phyloP scores from a whole-genome alignment of 2,329 filamentous ascomycete genomes.

The Nemania bipapillata region DNA sequence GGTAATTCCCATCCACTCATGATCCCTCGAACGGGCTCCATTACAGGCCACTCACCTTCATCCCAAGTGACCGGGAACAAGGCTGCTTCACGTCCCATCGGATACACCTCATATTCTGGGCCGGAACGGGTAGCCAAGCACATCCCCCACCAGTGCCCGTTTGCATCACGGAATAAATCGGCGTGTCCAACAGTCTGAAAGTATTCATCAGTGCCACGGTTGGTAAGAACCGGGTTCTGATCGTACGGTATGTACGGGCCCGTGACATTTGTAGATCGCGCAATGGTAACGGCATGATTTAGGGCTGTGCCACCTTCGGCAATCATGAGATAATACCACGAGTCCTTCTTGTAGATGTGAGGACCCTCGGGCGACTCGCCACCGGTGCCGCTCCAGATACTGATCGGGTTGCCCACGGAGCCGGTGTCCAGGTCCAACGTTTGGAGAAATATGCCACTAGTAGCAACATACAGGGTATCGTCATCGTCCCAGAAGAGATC shows the following conservation, averaged over 20 bases:
- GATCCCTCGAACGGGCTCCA: slow-evolving; percentile 56
- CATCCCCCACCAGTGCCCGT: slow-evolving; percentile 65
- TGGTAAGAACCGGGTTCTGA: slow-evolving; percentile 60
- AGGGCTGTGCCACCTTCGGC: slow-evolving; percentile 61
- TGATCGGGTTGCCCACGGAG: slow-evolving; percentile 47
- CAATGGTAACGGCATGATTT: slow-evolving; percentile 58
- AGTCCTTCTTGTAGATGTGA: slow-evolving; percentile 58
- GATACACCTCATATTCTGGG: slow-evolving; percentile 56
- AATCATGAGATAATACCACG: slow-evolving; percentile 62
- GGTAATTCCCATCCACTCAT: slow-evolving; percentile 60
- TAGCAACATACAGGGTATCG: slow-evolving; percentile 54
- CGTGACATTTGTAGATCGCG: slow-evolving; percentile 53
- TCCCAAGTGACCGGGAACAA: slow-evolving; percentile 58
- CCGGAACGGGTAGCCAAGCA: slow-evolving; percentile 60
- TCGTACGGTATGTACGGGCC: slow-evolving; percentile 58
- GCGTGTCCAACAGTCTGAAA: slow-evolving; percentile 60
- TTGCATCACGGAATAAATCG: slow-evolving; percentile 58
- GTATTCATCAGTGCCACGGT: slow-evolving; percentile 53
- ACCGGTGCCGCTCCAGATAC: slow-evolving; percentile 60
- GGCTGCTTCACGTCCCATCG: slow-evolving; percentile 66
- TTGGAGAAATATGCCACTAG: slow-evolving; percentile 48
- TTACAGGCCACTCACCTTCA: slow-evolving; percentile 60
- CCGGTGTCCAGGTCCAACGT: slow-evolving; percentile 54
- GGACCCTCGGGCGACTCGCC: slow-evolving; percentile 59
- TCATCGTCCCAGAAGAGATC: slow-evolving; percentile 58